Evolutionary conservation across 768 basidiomycete species (phyloP).

Genomic region (Mycena vitilis): DNA sequence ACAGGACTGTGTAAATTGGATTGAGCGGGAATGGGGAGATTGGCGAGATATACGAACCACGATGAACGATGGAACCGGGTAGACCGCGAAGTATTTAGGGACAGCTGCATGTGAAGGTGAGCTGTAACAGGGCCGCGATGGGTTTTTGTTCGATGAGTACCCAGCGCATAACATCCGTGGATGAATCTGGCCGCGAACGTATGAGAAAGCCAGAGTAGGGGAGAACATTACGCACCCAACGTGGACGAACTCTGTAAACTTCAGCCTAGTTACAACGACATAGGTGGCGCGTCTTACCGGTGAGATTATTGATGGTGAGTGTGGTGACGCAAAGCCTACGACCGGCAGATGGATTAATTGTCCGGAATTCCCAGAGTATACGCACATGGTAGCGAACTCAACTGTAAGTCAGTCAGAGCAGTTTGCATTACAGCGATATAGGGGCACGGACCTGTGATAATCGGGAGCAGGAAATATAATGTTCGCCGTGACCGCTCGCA

Average conservation of each 20-base stretch:
- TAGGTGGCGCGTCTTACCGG: not conserved
- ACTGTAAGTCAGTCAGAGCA: no score
- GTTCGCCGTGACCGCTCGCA: slow-evolving; percentile 4
- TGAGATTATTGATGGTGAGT: not conserved
- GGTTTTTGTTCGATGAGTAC: no score
- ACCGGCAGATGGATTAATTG: not conserved
- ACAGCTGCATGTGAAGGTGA: not conserved
- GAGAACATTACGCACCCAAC: not conserved
- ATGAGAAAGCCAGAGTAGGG: not conserved
- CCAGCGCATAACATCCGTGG: slow-evolving; percentile 3
- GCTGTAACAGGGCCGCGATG: no score
- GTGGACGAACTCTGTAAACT: slow-evolving; percentile 3
- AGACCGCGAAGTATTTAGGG: not conserved
- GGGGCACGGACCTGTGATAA: slow-evolving; percentile 6
- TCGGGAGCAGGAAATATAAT: slow-evolving; percentile 5
- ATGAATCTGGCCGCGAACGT: not conserved
- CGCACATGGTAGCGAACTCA: slow-evolving; percentile 4
- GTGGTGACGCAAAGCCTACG: slow-evolving; percentile 7
- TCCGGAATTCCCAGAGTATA: not conserved
- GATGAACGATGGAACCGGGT: not conserved
- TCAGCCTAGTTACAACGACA: not conserved
- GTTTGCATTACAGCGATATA: not conserved
- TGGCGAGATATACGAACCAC: not conserved
- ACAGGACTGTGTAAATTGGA: not conserved
- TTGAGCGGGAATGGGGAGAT: no score